Evolutionary conservation across 1,284 basidiomycete species (phyloP).

Genomic region (Anthracocystis walkeri): DNA sequence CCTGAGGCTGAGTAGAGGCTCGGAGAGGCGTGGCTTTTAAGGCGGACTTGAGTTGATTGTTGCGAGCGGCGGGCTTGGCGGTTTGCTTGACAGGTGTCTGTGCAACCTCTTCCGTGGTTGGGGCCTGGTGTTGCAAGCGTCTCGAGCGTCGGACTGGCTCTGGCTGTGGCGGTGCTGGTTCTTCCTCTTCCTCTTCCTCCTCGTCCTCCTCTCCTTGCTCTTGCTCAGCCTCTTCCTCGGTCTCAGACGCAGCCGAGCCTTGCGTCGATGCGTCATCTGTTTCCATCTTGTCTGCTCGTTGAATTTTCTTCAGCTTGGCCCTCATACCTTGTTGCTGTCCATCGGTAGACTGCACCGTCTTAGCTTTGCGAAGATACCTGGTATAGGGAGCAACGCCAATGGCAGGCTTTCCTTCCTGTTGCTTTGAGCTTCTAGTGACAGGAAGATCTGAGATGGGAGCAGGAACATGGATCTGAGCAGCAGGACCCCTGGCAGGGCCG

Average conservation of each 20-base stretch:
- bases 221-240: constrained; percentile 28
- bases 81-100: constrained; percentile 32
- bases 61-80: constrained; percentile 20
- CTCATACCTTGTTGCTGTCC: constrained; percentile 45
- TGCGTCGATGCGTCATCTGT: constrained; percentile 26
- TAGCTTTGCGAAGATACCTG: constrained; percentile 48
- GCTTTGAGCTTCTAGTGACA: constrained; percentile 5
- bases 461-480: constrained; percentile 42
- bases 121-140: constrained; percentile 33
- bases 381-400: constrained; percentile 59
- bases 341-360: constrained; percentile 24
- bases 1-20: constrained; percentile 13
- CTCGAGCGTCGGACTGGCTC: constrained; percentile 39
- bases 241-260: constrained; percentile 24
- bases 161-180: constrained; percentile 21
- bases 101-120: constrained; percentile 15
- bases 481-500: constrained; percentile 22
- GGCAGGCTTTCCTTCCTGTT: constrained; percentile 16
- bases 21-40: constrained; percentile 46
- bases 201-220: constrained; percentile 13
- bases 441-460: constrained; percentile 46
- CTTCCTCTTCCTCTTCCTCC: constrained; percentile 29
- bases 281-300: constrained; percentile 9
- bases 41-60: constrained; percentile 42
- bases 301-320: constrained; percentile 36